These are phyloP conservation scores for Cyclostephanos invisitatus DNA, from an alignment of 108 stramenopile species.

Conservation along the genomic window DNA sequence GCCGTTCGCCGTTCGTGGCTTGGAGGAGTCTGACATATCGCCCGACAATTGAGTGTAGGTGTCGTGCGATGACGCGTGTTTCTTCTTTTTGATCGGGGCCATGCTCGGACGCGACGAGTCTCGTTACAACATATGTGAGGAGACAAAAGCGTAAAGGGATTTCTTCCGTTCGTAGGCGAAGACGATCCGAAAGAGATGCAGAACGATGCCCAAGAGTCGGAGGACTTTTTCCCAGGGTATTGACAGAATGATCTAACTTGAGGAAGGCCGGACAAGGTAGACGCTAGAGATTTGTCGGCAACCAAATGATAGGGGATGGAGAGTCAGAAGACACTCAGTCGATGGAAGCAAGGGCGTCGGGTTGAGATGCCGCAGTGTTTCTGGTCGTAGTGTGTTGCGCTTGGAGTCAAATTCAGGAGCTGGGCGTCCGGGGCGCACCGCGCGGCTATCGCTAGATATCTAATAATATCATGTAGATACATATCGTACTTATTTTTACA, in stretches of 20 bases:
- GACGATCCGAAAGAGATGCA: neutral
- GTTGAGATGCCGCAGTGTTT: neutral
- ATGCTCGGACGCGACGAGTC: neutral
- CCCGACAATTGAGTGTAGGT: slow-evolving; percentile 6
- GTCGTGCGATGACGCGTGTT: slow-evolving; percentile 1
- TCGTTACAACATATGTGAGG: neutral
- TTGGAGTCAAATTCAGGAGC: neutral
- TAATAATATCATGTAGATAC: too few species aligned
- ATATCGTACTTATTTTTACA: too few species aligned
- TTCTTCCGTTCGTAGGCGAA: neutral
- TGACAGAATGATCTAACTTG: too few species aligned
- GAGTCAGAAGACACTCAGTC: neutral
- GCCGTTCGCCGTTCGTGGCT: slow-evolving; percentile 20
- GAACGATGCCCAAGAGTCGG: neutral
- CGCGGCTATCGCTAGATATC: too few species aligned
- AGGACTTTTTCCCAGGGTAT: neutral
- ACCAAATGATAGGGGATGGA: neutral
- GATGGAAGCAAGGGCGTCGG: neutral
- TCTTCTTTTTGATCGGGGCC: slow-evolving; percentile 15
- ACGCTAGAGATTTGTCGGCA: neutral
- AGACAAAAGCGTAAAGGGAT: neutral
- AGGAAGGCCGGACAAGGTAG: neutral
- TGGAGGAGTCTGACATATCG: slow-evolving; percentile 19
- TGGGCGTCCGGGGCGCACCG: too few species aligned
- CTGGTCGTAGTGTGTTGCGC: too few species aligned